A percentile compares a stretch with the other conserved stretches of the same genome.
phyloP scores from a whole-genome alignment of 1,284 basidiomycete genomes.

The Agroathelia rolfsii region DNA sequence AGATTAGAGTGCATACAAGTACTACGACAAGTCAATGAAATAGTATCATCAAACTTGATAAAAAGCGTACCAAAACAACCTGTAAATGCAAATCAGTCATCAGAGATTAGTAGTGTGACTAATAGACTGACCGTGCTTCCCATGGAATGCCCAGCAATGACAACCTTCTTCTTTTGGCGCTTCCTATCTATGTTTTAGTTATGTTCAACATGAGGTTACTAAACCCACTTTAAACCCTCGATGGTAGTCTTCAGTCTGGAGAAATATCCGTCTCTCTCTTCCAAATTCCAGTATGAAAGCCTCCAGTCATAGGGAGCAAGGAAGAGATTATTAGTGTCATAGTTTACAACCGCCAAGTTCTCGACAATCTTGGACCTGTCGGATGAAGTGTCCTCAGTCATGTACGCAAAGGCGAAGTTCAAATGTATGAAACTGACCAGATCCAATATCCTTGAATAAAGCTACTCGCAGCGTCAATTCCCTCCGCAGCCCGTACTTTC shows the following conservation, averaged over 20 bases:
- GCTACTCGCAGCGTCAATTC: constrained; percentile 80
- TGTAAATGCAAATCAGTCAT: constrained; percentile 13
- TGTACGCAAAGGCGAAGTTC: background rate
- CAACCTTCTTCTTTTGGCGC: constrained; percentile 73
- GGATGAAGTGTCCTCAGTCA: constrained; percentile 5
- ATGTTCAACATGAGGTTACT: constrained; percentile 3
- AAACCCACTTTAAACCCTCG: constrained; percentile 68
- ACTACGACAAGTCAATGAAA: constrained; percentile 29
- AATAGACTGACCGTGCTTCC: constrained; percentile 64
- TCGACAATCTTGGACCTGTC: constrained; percentile 84
- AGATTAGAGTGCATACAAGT: constrained; percentile 68
- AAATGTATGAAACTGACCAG: constrained; percentile 45
- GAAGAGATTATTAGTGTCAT: constrained; percentile 84
- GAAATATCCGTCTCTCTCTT: constrained; percentile 91
- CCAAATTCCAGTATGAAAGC: constrained; percentile 83
- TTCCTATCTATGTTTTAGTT: constrained; percentile 28
- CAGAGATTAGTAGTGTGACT: constrained; percentile 1
- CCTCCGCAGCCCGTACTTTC: constrained; percentile 88
- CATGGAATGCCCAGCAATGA: constrained; percentile 87
- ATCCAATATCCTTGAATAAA: constrained; percentile 96
- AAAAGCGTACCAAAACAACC: constrained; percentile 47
- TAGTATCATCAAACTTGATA: background rate
- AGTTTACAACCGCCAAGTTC: constrained; percentile 85
- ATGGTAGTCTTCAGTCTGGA: constrained; percentile 79
- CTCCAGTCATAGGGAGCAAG: constrained; percentile 90